Percentiles rank a stretch among this genome's conserved stretches.
Evolutionary conservation across 2,329 filamentous ascomycete genomes (phyloP).

Genomic region (Cercospora sojina): DNA sequence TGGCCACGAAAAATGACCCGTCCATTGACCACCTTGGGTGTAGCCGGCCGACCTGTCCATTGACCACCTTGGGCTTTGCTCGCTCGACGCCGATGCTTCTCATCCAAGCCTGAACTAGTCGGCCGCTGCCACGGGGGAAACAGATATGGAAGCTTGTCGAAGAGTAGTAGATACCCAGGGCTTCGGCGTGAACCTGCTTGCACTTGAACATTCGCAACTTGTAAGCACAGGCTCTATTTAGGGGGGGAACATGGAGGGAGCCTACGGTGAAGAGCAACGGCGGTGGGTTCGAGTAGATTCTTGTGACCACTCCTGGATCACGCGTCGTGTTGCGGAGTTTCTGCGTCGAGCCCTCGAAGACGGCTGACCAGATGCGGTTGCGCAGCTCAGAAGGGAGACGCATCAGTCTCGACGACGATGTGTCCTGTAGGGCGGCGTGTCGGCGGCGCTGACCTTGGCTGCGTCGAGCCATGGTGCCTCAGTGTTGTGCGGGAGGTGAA

Average conservation of each 20-base stretch:
- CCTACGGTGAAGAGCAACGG: background rate
- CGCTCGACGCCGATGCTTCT: background rate
- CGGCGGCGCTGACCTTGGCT: background rate
- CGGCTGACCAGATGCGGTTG: background rate
- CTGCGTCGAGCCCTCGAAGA: background rate
- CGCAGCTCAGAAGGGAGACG: background rate
- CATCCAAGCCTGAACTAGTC: background rate
- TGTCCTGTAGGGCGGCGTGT: background rate
- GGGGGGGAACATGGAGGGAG: too few relatives aligned
- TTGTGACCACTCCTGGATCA: background rate
- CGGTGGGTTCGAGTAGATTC: background rate
- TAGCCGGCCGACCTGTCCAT: too few relatives aligned
- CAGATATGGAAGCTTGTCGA: background rate
- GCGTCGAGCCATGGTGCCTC: background rate
- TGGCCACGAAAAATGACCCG: too few relatives aligned
- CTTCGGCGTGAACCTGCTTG: background rate
- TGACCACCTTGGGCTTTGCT: too few relatives aligned
- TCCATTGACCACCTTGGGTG: too few relatives aligned
- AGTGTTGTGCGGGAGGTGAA: background rate
- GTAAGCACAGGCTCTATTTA: background rate
- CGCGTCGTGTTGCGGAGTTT: background rate
- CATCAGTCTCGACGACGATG: background rate
- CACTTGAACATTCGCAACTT: background rate
- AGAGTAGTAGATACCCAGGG: background rate
- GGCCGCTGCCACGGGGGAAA: background rate